Base-by-base conservation (phyloP, 495 filamentous ascomycete species). In the Friedmanniomyces simplex region DNA sequence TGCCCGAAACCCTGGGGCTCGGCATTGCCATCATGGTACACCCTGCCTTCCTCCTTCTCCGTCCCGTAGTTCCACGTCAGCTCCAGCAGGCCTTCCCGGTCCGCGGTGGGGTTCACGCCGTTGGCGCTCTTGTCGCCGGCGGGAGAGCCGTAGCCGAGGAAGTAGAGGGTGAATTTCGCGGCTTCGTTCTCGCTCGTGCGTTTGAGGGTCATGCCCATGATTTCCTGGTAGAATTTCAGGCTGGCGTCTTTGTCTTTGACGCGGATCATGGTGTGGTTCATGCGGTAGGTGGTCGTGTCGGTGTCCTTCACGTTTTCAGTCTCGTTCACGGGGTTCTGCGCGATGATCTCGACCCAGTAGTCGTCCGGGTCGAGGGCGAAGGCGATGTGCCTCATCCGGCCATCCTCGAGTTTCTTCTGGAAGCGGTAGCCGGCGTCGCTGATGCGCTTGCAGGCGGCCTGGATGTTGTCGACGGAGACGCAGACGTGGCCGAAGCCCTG, bases 21-120 rank as follows among this genome's bases (percentile, higher is more conserved):
- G 21, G 81, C 74, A 69, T 98, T 98, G 11, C 93, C 93, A 62
- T 94, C 83, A 67, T 98, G 93, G 67, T 98, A 98, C 43, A 82
- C 83, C 65, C 89, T 89, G 47, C 77, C 74, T 54, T 83, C 77
- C 63, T 96, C 82, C 66, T 88, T 91, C 77, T 98, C 93, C 1
- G 93, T 96, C 42, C 93, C 93, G 61, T 95, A 93, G 68, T 98
- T 96, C 88, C 89, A 96, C 21, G 91, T 96, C 63, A 98, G 66
- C 73, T 96, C 91, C 12, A 96, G 73, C 52, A 96, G 67, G 1
- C 91, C 91, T 67, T 96, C 91, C 52, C 81, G 79, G 41, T 81
- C 79, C 2, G 85, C 81, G 2, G 82, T 66, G 43, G 78, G 73
- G 61, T 81, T 85, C 47, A 71, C 73, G 34, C 69, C 75, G 48